Conservation (phyloP, 495 filamentous ascomycete species). For the Jackrogersella minutella region DNA sequence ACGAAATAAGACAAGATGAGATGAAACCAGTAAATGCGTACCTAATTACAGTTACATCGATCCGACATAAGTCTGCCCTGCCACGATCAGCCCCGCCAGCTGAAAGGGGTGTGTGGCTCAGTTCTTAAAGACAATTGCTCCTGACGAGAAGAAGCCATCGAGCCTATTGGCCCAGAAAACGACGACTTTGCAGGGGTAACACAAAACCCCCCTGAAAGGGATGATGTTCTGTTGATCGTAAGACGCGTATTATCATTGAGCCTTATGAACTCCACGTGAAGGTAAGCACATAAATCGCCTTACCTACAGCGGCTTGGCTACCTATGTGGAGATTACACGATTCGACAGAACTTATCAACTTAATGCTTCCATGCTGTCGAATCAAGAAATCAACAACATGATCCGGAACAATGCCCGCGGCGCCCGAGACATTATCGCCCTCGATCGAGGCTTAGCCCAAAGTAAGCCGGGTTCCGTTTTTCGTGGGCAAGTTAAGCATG, state of each 20-base stretch:
- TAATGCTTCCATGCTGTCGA: too few relatives aligned
- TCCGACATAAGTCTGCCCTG: not conserved
- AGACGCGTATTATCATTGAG: not conserved
- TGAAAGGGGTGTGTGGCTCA: slow-evolving; percentile 13
- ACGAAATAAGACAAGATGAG: too few relatives aligned
- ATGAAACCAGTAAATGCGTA: too few relatives aligned
- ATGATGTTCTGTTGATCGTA: not conserved
- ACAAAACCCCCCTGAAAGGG: not conserved
- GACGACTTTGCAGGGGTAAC: not conserved
- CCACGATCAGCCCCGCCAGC: slow-evolving; percentile 2
- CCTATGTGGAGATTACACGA: too few relatives aligned
- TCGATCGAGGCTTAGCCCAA: too few relatives aligned
- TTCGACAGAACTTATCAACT: too few relatives aligned
- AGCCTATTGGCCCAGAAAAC: not conserved
- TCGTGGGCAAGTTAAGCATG: too few relatives aligned
- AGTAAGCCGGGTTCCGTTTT: too few relatives aligned
- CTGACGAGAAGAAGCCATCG: not conserved
- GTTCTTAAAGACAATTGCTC: not conserved
- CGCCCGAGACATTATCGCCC: too few relatives aligned
- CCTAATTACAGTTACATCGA: not conserved
- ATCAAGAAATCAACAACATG: too few relatives aligned
- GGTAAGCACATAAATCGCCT: not conserved
- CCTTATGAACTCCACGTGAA: not conserved
- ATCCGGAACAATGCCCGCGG: too few relatives aligned
- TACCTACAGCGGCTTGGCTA: not conserved